Base-by-base conservation (phyloP, 495 filamentous ascomycete species). In the Aspergillus cavernicola region DNA sequence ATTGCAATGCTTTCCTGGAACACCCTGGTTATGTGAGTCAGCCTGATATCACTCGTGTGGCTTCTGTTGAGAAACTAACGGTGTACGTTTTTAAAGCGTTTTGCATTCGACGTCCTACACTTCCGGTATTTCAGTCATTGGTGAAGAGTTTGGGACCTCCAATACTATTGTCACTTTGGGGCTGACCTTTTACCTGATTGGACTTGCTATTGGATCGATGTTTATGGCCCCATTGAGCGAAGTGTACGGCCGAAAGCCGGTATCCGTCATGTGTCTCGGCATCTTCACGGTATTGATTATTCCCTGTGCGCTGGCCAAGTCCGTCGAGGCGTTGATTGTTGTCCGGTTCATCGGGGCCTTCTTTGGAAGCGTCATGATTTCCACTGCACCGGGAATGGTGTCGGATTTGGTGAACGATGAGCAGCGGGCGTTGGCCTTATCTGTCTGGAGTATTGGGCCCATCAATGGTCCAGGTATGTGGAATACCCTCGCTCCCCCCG, bases 381-480 rank as follows among this genome's bases (percentile, higher is more conserved):
- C 83, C 4, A 95, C 92, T 57, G 82, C 85, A 2, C 88, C 91
- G 1, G 91, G 90, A 13, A 90, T 89, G 41, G 78, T 97, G 1
- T 82, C 85, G 24, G 91, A 97, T 66, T 85, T 93, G 12, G 78
- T 81, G 2, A 90, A 90, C 60, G 82, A 86, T 50, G 76, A 89
- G 24, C 76, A 83, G 55, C 80, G 89, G 9, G 85, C 87, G n/a
- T 65, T 93, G 15, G 81, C 81, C 16, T 85, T 93, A 62, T 84
- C 80, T 3, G 73, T 89, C 23, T 95, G 85, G 82, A 80, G 71
- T 48, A 82, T 91, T 37, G 89, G 88, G 0, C 88, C 90, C 3
- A 75, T 90, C 55, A 91, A 92, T 53, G 90, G 88, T 11, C 85
- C 87, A 95, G 19, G 80, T 72, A 22, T 31, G 63, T 28, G 2